Conservation (phyloP, 2,329 filamentous ascomycete genomes). For the Talaromyces islandicus region DNA sequence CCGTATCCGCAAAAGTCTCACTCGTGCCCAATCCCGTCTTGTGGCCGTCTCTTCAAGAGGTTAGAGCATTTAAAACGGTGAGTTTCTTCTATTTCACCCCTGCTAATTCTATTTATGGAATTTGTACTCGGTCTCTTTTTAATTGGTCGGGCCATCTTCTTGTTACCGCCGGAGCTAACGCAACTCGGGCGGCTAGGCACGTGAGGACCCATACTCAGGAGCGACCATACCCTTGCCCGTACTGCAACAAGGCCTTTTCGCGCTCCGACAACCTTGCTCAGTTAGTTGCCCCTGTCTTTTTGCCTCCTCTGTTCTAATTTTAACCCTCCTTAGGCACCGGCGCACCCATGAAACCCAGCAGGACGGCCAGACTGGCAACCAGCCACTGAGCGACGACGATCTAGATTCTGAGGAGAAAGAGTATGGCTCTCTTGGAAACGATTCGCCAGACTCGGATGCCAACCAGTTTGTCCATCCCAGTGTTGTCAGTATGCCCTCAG, state of each 20-base stretch:
- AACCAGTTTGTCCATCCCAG: constrained; percentile 19
- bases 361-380: constrained; percentile 46
- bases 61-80: constrained; percentile 99
- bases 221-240: constrained; percentile 93
- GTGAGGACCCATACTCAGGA: constrained; percentile 99
- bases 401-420: constrained; percentile 69
- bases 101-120: constrained; percentile 19
- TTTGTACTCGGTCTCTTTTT: constrained; percentile 2
- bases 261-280: constrained; percentile 98
- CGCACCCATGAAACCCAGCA: constrained; percentile 74
- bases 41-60: constrained; percentile 95
- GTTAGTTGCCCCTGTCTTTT: constrained; percentile 51
- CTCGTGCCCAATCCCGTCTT: constrained; percentile 98
- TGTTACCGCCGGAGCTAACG: constrained; percentile 44
- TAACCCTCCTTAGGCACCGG: constrained; percentile 49
- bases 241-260: constrained; percentile 98
- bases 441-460: constrained; percentile 53
- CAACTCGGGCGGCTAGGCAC: constrained; percentile 60
- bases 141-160: constrained; percentile 34
- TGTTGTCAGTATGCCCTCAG: constrained; percentile 27
- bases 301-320: constrained; percentile 10
- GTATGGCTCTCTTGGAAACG: constrained; percentile 71
- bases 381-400: constrained; percentile 62
- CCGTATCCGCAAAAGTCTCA: constrained; percentile 98
- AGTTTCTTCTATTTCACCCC: constrained; percentile 33